Evolutionary conservation across 2,329 filamentous ascomycete species (phyloP), one percentile per base, ranked within the genome.

Genomic region (Ampelomyces quisqualis): DNA sequence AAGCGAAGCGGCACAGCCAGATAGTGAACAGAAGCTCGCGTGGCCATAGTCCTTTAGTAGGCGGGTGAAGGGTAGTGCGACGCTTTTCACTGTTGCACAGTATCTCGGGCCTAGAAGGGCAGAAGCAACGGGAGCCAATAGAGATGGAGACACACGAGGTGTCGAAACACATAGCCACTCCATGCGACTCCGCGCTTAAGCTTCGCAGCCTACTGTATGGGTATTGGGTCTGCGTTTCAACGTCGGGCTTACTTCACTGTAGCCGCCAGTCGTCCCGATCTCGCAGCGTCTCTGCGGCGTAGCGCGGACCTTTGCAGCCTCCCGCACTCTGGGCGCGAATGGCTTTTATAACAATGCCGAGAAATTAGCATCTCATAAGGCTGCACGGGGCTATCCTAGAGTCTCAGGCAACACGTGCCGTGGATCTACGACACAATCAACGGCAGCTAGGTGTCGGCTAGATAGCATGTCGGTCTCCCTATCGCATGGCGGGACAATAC

Each of bases 81-180:
- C 61, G 54, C 55, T 44, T 44, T 34, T 40, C 37, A 49, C 47
- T 36, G 40, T 49, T 45, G 52, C 37, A 22, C 45, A 46, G 48
- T 39, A 40, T 52, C 36, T 38, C 45, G 41, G 51, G 42, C 48
- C 46, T 43, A 53, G 50, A 57, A 41, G 44, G 41, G 46, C n/a
- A 54, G 60, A 56, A 55, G 38, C 34, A 38, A 58, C 54, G 40
- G 45, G 45, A 63, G 52, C 65, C 65, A 68, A 68, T 68, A 44
- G 53, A 62, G 52, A 49, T 35, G 30, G 38, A 39, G 44, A 49
- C 44, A 40, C 39, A 39, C 39, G 32, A 47, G 45, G 48, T 42
- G 43, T 58, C 63, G 62, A 67, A 68, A 67, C 65, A 47, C 51
- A 53, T 55, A 56, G 58, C 62, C 57, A 64, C 57, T 46, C 45